A percentile compares a stretch with the other conserved stretches of the same genome.
phyloP scores from a whole-genome alignment of 352 stramenopile genomes.

The Aphanomyces euteiches region DNA sequence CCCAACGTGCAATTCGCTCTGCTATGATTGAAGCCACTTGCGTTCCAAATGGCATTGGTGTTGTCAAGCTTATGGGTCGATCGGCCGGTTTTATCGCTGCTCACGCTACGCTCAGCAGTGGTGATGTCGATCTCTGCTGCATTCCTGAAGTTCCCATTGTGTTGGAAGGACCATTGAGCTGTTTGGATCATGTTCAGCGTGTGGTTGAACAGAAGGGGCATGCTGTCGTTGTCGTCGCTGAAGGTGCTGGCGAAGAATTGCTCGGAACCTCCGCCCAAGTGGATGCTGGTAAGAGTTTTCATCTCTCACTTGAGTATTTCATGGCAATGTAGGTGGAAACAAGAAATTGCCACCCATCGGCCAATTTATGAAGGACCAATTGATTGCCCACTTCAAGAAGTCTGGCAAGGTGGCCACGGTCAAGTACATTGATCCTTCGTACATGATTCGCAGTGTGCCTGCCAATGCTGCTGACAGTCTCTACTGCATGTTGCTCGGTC shows the following conservation, averaged over 20 bases:
- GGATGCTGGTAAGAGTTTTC: slow-evolving; percentile 67
- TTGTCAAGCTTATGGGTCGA: slow-evolving; percentile 99
- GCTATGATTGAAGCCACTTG: slow-evolving; percentile 92
- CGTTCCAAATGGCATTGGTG: slow-evolving; percentile 96
- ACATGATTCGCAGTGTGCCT: slow-evolving; percentile 94
- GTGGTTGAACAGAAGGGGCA: slow-evolving; percentile 94
- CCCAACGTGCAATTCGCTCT: slow-evolving; percentile 89
- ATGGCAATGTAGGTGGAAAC: slow-evolving; percentile 61
- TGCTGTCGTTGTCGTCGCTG: slow-evolving; percentile 96
- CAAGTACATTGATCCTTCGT: slow-evolving; percentile 98
- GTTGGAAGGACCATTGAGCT: slow-evolving; percentile 88
- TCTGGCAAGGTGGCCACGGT: slow-evolving; percentile 86
- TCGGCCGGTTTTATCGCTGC: slow-evolving; percentile 96
- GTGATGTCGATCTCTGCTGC: slow-evolving; percentile 97
- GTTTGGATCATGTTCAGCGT: slow-evolving; percentile 86
- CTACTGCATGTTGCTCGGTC: slow-evolving; percentile 97
- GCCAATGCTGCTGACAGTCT: slow-evolving; percentile 92
- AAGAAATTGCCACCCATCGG: slow-evolving; percentile 95
- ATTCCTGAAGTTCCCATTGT: slow-evolving; percentile 97
- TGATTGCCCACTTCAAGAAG: slow-evolving; percentile 92
- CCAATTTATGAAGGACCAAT: slow-evolving; percentile 94
- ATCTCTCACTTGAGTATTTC: slow-evolving; percentile 30
- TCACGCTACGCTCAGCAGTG: slow-evolving; percentile 94
- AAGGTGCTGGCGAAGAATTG: slow-evolving; percentile 95
- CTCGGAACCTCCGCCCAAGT: slow-evolving; percentile 87